phyloP scores from a whole-genome alignment of 1,284 basidiomycete genomes.

The Schizophyllum amplum region DNA sequence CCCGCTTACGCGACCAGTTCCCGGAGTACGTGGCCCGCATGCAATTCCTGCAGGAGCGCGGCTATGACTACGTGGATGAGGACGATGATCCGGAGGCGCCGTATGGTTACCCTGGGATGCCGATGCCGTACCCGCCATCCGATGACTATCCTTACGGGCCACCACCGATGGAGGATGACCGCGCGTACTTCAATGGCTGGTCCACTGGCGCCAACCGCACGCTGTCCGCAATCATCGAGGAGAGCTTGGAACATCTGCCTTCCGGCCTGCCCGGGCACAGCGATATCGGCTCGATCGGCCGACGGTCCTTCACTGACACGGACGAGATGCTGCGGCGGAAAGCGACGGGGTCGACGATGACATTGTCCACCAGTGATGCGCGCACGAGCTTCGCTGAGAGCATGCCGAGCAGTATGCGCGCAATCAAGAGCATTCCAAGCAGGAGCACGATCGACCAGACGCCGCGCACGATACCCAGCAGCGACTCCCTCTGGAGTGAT shows the following conservation, averaged over 20 bases:
- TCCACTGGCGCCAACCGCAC: neutral
- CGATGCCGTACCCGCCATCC: neutral
- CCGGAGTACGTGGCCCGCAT: neutral
- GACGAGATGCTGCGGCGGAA: neutral
- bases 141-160: neutral
- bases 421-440: neutral
- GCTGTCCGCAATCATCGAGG: neutral
- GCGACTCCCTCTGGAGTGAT: neutral
- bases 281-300: neutral
- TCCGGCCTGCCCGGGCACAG: neutral
- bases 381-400: neutral
- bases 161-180: neutral
- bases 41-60: neutral
- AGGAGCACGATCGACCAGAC: neutral
- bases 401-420: neutral
- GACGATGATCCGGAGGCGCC: neutral
- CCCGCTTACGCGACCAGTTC: neutral
- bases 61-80: neutral
- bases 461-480: neutral
- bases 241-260: neutral
- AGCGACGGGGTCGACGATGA: neutral
- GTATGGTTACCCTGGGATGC: neutral
- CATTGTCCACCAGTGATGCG: neutral
- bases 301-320: neutral
- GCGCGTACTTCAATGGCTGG: neutral